These are phyloP conservation scores for Cicer bijugum DNA, from an alignment of 306 rosid genomes.

Conservation along the genomic window DNA sequence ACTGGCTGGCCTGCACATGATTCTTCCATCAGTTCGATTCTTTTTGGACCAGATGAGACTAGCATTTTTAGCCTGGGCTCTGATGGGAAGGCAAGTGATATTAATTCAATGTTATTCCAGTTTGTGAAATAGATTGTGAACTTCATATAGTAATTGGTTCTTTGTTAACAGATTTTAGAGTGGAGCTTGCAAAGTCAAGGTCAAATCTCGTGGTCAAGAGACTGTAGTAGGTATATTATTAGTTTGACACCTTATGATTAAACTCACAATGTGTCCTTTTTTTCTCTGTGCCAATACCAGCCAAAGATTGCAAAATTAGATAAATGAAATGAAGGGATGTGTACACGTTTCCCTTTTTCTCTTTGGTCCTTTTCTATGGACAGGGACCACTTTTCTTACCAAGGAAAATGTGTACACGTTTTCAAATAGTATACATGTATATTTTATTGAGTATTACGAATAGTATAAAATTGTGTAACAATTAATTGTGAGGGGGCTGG, in stretches of 20 bases:
- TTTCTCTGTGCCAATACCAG: neutral
- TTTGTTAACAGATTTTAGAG: slow-evolving; percentile 73
- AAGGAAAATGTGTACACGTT: neutral
- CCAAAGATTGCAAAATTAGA: slow-evolving; percentile 19
- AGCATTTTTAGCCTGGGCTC: slow-evolving; percentile 93
- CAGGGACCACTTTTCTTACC: neutral
- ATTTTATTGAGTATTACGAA: neutral
- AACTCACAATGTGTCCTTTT: slow-evolving; percentile 13
- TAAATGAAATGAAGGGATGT: slow-evolving; percentile 17
- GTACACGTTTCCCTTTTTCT: too few relatives aligned
- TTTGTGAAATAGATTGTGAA: slow-evolving; percentile 24
- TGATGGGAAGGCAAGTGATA: slow-evolving; percentile 81
- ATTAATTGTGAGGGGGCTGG: neutral
- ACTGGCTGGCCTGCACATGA: slow-evolving; percentile 99
- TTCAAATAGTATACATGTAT: neutral
- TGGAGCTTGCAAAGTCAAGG: slow-evolving; percentile 99
- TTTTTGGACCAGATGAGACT: slow-evolving; percentile 97
- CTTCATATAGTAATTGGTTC: slow-evolving; percentile 26
- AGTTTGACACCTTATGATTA: slow-evolving; percentile 29
- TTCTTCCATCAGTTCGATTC: slow-evolving; percentile 86
- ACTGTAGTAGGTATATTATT: slow-evolving; percentile 68
- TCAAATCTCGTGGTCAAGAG: slow-evolving; percentile 89
- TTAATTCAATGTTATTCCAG: slow-evolving; percentile 31
- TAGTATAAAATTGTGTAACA: neutral
- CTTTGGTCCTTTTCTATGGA: slow-evolving; percentile 14